phyloP scores from a whole-genome alignment of 1,284 basidiomycete species.

The Cystodermella granulosa region DNA sequence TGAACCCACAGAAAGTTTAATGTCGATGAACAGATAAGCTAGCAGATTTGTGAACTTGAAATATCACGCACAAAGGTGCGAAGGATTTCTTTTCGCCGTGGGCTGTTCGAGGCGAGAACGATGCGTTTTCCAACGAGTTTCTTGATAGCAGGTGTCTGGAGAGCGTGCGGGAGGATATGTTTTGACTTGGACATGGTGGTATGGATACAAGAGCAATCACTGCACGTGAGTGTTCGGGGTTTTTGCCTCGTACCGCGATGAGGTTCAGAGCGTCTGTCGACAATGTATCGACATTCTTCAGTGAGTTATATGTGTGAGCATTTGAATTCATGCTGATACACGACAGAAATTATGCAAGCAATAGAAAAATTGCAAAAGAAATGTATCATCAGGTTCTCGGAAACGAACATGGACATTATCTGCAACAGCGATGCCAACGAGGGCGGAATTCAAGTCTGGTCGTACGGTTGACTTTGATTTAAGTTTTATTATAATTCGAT shows the following conservation, averaged over 20 bases:
- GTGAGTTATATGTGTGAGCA: conserved; percentile 23
- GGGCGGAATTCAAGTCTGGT: conserved; percentile 88
- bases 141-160: conserved; percentile 64
- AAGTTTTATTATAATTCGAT: conserved; percentile 1
- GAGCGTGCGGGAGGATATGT: conserved; percentile 64
- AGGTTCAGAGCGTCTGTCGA: conserved; percentile 32
- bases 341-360: conserved; percentile 32
- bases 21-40: conserved; percentile 1
- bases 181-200: conserved; percentile 22
- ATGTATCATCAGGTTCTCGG: conserved; percentile 77
- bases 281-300: conserved; percentile 31
- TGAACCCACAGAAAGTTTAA: conserved; percentile 3
- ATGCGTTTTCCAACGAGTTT: conserved; percentile 72
- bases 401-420: conserved; percentile 75
- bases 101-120: conserved; percentile 81
- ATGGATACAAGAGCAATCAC: background rate
- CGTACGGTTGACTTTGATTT: conserved; percentile 49
- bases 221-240: background rate
- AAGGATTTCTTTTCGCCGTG: conserved; percentile 82
- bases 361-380: conserved; percentile 71
- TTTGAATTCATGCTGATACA: no score
- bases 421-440: conserved; percentile 75
- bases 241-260: no score
- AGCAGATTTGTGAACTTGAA: background rate
- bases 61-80: conserved; percentile 61